Evolutionary conservation across 2,329 filamentous ascomycete genomes (phyloP), one percentile per base, ranked within the genome.

Genomic region (Ophiostoma triangulosporum): DNA sequence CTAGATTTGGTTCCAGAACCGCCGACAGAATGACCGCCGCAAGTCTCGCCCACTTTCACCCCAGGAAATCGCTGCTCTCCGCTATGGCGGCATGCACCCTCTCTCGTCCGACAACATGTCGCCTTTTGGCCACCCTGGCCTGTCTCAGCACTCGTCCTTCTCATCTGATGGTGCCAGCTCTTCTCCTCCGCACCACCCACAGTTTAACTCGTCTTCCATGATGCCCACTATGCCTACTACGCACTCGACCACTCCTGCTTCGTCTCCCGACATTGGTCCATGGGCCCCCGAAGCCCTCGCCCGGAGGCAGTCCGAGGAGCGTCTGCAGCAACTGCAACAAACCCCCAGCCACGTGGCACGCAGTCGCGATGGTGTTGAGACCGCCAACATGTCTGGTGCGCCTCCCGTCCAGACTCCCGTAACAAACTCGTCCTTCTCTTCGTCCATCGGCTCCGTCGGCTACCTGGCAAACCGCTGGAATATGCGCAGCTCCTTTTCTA

Each of bases 1-100:
- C 50, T 55, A 96, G 91, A 95, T 96, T 62, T 97, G 91, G 91
- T 96, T 96, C 70, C 91, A 96, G 64, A 96, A 96, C 64, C 81
- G 89, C 64, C 80, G 91, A 60, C 91, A 97, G 68, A 95, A 94
- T 68, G 88, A 94, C 66, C 80, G 91, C 62, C 81, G 91, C 60
- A 94, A 91, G 71, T 88, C 88, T 53, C 84, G 87, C 61, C 89
- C 90, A 48, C 75, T 95, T 35, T 80, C 87, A 27, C 79, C 84
- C 9, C 82, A 89, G 66, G 88, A 93, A 65, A 77, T 91, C 53
- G 80, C 76, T 58, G 76, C 77, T 55, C 69, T 82, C 60, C 69
- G 76, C 63, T 73, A 77, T 63, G 72, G 77, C 48, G 73, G 71
- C 60, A 70, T 79, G 65, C 71, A 75, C 59, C 68, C 73, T 32